Evolutionary conservation across 2,329 filamentous ascomycete genomes (phyloP).

Genomic region (Harringtonia aguacate): DNA sequence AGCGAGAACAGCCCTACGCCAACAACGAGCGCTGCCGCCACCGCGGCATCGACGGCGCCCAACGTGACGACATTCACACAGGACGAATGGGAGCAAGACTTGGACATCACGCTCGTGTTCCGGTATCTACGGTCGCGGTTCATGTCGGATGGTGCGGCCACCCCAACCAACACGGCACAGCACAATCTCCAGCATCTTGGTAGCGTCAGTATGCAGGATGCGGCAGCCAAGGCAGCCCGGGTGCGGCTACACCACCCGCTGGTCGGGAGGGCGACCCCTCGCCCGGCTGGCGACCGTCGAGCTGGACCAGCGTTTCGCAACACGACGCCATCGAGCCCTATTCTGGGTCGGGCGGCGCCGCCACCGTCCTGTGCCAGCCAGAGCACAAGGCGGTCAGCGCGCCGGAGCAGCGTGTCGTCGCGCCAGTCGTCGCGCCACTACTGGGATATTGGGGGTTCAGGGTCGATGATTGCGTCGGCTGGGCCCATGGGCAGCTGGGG

Average conservation of each 20-base stretch:
- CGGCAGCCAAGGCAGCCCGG: constrained; percentile 66
- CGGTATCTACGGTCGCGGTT: constrained; percentile 74
- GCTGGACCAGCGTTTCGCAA: constrained; percentile 36
- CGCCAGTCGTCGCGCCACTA: constrained; percentile 77
- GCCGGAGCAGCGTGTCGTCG: constrained; percentile 59
- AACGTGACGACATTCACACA: constrained; percentile 37
- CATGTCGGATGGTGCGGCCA: constrained; percentile 34
- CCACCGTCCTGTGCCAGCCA: constrained; percentile 81
- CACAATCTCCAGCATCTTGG: neutral
- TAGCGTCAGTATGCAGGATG: constrained; percentile 44
- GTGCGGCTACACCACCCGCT: constrained; percentile 86
- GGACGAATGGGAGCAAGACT: constrained; percentile 88
- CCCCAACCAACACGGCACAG: constrained; percentile 2
- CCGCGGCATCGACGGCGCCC: neutral
- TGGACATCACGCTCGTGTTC: constrained; percentile 88
- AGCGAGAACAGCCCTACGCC: constrained; percentile 11
- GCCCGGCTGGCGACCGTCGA: constrained; percentile 30
- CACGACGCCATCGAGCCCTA: constrained; percentile 31
- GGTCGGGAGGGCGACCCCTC: constrained; percentile 40
- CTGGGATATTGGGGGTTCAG: constrained; percentile 81
- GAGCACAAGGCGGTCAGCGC: constrained; percentile 65
- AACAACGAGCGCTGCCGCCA: neutral
- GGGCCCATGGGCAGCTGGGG: constrained; percentile 70
- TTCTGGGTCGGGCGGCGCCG: constrained; percentile 34
- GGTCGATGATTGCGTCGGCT: constrained; percentile 55